These are phyloP conservation scores for Beauveria sp. DNA, from an alignment of 2,329 filamentous ascomycete genomes.

Conservation along the genomic window DNA sequence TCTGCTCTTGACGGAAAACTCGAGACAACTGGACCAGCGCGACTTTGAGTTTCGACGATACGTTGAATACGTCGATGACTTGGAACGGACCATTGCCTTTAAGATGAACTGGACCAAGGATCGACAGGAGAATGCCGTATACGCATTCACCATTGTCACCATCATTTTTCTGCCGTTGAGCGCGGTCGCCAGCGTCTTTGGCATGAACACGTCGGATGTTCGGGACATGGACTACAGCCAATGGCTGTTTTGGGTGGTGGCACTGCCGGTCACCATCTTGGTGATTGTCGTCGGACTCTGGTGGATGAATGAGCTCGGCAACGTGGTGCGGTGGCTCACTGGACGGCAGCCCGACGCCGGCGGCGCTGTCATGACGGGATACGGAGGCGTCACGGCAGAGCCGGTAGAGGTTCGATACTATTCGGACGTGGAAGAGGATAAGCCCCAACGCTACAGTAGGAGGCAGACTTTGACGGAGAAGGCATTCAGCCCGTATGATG, in stretches of 20 bases:
- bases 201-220: conserved; percentile 46
- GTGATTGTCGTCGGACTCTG: conserved; percentile 32
- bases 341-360: conserved; percentile 9
- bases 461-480: not conserved
- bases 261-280: conserved; percentile 37
- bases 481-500: not conserved
- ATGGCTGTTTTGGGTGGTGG: conserved; percentile 43
- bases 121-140: conserved; percentile 39
- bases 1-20: conserved; percentile 33
- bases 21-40: conserved; percentile 29
- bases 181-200: conserved; percentile 40
- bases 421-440: not conserved
- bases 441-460: not conserved
- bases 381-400: conserved; percentile 1
- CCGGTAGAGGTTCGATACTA: not conserved
- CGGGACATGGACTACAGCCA: conserved; percentile 40
- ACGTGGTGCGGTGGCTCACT: conserved; percentile 23
- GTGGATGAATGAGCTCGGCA: conserved; percentile 36
- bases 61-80: conserved; percentile 23
- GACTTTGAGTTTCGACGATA: conserved; percentile 26
- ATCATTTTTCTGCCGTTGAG: conserved; percentile 41
- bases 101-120: conserved; percentile 35
- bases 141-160: conserved; percentile 43
- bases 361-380: not conserved
- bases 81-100: conserved; percentile 24